phyloP scores from a whole-genome alignment of 2,329 filamentous ascomycete genomes.

The Didymella segeticola region DNA sequence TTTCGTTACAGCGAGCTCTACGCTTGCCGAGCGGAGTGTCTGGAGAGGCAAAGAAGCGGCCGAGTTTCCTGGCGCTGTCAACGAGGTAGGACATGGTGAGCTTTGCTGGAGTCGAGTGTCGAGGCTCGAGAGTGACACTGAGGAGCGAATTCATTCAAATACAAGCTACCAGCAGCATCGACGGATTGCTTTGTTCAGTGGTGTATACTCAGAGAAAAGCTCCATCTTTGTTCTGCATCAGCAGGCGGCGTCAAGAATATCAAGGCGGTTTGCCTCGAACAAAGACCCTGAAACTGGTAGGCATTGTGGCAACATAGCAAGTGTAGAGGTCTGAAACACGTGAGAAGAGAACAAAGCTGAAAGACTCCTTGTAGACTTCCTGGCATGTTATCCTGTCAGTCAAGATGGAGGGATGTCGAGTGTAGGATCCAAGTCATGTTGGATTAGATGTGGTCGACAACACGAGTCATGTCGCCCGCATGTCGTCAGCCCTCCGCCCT shows the following conservation, averaged over 20 bases:
- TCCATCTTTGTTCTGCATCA: constrained; percentile 1
- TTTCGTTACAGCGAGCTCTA: neutral
- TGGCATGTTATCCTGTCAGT: no score
- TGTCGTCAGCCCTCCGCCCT: constrained; percentile 11
- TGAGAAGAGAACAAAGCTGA: constrained; percentile 54
- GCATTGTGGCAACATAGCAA: neutral
- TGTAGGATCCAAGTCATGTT: no score
- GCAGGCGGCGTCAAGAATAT: neutral
- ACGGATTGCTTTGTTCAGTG: neutral
- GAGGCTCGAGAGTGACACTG: neutral
- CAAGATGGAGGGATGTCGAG: no score
- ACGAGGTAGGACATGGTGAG: neutral
- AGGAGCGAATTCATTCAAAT: neutral
- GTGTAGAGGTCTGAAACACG: constrained; percentile 33
- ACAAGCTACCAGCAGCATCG: neutral
- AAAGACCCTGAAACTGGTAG: neutral
- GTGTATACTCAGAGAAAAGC: no score
- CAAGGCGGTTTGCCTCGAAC: neutral
- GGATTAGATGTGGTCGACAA: neutral
- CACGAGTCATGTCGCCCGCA: constrained; percentile 3
- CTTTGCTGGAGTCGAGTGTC: neutral
- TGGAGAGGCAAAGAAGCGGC: neutral
- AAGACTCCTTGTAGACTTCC: no score
- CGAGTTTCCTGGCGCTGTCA: neutral
- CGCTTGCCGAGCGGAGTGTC: neutral